Percentiles rank a stretch among this genome's conserved stretches.
Evolutionary conservation across 2,329 filamentous ascomycete genomes (phyloP).

Genomic region (Talaromyces marneffei): DNA sequence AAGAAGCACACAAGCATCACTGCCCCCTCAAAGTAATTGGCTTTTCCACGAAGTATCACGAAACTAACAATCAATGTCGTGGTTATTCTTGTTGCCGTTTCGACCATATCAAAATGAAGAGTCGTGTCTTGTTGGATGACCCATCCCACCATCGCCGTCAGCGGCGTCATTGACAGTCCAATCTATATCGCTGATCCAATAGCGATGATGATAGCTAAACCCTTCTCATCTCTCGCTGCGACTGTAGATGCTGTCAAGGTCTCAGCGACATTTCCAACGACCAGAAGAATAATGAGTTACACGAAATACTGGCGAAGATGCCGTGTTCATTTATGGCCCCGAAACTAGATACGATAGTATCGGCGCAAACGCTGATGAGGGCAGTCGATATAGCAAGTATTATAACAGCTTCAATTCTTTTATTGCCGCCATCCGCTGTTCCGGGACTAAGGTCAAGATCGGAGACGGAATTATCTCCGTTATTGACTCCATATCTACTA

Average conservation of each 20-base stretch:
- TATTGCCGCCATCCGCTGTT: neutral
- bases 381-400: neutral
- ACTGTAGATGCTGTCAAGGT: conserved; percentile 67
- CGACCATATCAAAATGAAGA: conserved; percentile 6
- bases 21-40: neutral
- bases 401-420: neutral
- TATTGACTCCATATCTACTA: neutral
- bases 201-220: conserved; percentile 66
- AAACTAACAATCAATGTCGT: neutral
- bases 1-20: neutral
- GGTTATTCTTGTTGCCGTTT: neutral
- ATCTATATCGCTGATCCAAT: conserved; percentile 69
- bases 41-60: neutral
- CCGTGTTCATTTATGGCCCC: conserved; percentile 25
- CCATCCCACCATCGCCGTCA: conserved; percentile 69
- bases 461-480: neutral
- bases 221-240: conserved; percentile 70
- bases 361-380: conserved; percentile 56
- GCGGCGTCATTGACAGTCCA: conserved; percentile 62
- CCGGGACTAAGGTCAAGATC: neutral
- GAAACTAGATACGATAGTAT: conserved; percentile 18
- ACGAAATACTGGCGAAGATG: conserved; percentile 61
- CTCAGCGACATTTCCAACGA: conserved; percentile 68
- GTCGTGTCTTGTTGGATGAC: conserved; percentile 50
- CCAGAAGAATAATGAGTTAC: conserved; percentile 65